These are phyloP conservation scores for Tricharina praecox DNA, from an alignment of 495 filamentous ascomycete species.

Conservation along the genomic window DNA sequence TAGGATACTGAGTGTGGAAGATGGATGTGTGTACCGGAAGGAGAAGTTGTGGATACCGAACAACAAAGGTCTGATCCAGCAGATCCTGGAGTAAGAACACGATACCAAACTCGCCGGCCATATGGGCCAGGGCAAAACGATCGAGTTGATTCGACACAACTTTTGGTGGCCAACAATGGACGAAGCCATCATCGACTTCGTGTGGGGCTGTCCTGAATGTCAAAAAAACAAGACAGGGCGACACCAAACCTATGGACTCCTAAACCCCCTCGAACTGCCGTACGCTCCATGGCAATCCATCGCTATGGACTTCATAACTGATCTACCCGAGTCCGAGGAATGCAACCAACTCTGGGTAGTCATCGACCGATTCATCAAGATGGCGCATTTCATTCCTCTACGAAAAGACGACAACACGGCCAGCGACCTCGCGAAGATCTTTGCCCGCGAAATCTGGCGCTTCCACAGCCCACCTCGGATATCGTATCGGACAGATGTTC, in stretches of 20 bases:
- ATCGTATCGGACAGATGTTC: constrained; percentile 7
- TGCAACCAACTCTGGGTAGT: constrained; percentile 3
- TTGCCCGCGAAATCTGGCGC: neutral
- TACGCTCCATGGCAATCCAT: constrained; percentile 3
- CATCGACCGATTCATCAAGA: constrained; percentile 11
- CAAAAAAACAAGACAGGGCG: neutral
- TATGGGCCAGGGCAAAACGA: constrained; percentile 8
- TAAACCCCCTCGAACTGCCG: constrained; percentile 1
- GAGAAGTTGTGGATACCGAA: neutral
- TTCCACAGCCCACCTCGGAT: constrained; percentile 3
- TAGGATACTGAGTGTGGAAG: neutral
- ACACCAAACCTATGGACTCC: neutral
- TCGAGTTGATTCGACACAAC: neutral
- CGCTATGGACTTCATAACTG: constrained; percentile 12
- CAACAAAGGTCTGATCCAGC: neutral
- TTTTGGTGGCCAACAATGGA: constrained; percentile 1
- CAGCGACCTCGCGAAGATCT: neutral
- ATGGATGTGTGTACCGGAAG: neutral
- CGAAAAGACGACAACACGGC: neutral
- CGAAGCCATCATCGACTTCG: neutral
- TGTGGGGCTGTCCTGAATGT: neutral
- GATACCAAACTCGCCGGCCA: constrained; percentile 5
- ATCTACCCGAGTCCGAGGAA: constrained; percentile 2
- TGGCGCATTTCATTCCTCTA: constrained; percentile 9
- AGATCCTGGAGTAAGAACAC: constrained; percentile 1